Percentiles rank a stretch among this genome's conserved stretches.
phyloP scores from a whole-genome alignment of 768 basidiomycete genomes.

The Phylloporus sp. region DNA sequence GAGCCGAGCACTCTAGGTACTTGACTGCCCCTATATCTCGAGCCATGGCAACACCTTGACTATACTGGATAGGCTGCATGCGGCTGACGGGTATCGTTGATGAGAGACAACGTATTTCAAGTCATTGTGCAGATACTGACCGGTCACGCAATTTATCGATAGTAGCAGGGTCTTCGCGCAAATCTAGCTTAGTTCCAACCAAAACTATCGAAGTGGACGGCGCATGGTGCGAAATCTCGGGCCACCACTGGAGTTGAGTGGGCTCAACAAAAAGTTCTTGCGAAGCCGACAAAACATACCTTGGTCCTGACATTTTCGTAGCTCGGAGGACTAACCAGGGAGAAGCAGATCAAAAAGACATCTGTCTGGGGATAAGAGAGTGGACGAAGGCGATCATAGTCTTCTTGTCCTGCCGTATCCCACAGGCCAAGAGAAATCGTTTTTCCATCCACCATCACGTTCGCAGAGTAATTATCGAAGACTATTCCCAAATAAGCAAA shows the following conservation, averaged over 20 bases:
- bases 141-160: conserved; percentile 92
- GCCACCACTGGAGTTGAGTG: conserved; percentile 69
- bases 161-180: conserved; percentile 91
- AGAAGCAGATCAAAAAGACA: conserved; percentile 99
- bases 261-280: not conserved
- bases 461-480: conserved; percentile 98
- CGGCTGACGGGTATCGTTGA: conserved; percentile 46
- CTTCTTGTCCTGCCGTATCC: conserved; percentile 99
- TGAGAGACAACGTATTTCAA: conserved; percentile 4
- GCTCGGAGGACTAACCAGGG: conserved; percentile 94
- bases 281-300: conserved; percentile 43
- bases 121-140: conserved; percentile 36
- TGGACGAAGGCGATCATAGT: conserved; percentile 96
- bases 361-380: conserved; percentile 99
- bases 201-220: conserved; percentile 90
- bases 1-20: conserved; percentile 92
- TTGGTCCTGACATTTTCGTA: conserved; percentile 99
- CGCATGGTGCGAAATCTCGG: conserved; percentile 96
- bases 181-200: conserved; percentile 95
- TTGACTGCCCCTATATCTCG: conserved; percentile 95
- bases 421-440: conserved; percentile 97
- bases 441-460: conserved; percentile 98
- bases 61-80: conserved; percentile 92
- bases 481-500: conserved; percentile 44
- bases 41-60: conserved; percentile 85